Evolutionary conservation across 495 filamentous ascomycete species (phyloP), one percentile per base, ranked within the genome.

Genomic region (Aspergillus sparsus): DNA sequence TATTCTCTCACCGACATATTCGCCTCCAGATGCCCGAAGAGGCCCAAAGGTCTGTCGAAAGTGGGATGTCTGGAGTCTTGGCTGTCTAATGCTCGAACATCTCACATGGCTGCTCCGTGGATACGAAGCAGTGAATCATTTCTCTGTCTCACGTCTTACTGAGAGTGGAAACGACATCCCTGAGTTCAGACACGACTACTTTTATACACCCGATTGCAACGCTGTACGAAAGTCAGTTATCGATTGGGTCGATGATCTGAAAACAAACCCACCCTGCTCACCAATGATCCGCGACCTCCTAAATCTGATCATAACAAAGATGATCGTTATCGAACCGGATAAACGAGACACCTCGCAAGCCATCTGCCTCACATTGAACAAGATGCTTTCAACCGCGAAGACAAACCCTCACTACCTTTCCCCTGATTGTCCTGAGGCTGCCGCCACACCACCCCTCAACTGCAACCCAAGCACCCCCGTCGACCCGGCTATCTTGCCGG

Each of bases 31-130:
- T 4, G 66, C 66, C n/a, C 55, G 66, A 16, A 63, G 75, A 53
- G 64, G 64, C 2, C 21, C 21, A 27, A 44, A 49, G n/a, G 72
- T 77, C 2, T 75, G 76, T 32, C 67, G 71, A n/a, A 68, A 71
- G 9, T 77, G 74, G 10, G 80, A 83, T 62, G 67, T 81, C 2
- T 83, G 77, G 69, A 74, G 74, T 1, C 70, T 83, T 3, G 80
- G 80, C 11, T 80, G 78, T 53, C 74, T 83, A 10, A 80, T 68
- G 53, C 71, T 82, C 4, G 80, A 82, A 58, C 55, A 67, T 33
- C 44, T 64, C n/a, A 59, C 60, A 0, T 71, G 62, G 62, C 36
- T 54, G 15, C n/a, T 62, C 7, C 35, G 21, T 33, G 61, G 54
- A 10, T 46, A 58, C 49, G 27, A 42, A n/a, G 61, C 47, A 5